phyloP scores from a whole-genome alignment of 1,284 basidiomycete species.

The Flammula alnicola region DNA sequence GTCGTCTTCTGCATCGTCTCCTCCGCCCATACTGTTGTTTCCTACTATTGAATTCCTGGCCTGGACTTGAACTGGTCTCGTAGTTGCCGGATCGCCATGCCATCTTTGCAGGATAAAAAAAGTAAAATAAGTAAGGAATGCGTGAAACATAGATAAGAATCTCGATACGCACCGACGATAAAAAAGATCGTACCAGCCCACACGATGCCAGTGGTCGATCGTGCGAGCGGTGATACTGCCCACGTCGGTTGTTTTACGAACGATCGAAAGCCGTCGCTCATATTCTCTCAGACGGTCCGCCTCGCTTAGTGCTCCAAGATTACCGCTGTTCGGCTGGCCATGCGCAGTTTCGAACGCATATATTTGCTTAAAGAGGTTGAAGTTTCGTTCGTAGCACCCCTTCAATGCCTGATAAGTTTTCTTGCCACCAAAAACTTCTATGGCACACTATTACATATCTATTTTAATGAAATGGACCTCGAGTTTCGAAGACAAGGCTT shows the following conservation, averaged over 20 bases:
- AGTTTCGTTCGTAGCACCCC: conserved; percentile 80
- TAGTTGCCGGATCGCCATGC: conserved; percentile 64
- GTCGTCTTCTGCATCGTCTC: conserved; percentile 53
- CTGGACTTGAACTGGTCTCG: conserved; percentile 41
- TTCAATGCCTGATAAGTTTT: conserved; percentile 81
- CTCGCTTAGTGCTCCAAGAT: conserved; percentile 49
- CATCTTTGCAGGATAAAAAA: conserved; percentile 43
- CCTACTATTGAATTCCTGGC: conserved; percentile 37
- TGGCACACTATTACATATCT: conserved; percentile 56
- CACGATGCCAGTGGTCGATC: conserved; percentile 75
- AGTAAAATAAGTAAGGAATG: conserved; percentile 3
- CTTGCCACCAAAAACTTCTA: conserved; percentile 68
- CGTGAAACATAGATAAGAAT: conserved; percentile 10
- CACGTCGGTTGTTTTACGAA: conserved; percentile 66
- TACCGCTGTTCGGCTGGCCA: conserved; percentile 33
- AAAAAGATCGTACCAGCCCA: conserved; percentile 75
- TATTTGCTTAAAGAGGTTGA: conserved; percentile 79
- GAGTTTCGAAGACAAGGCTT: conserved; percentile 24
- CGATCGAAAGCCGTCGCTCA: conserved; percentile 63
- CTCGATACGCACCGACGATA: conserved; percentile 51
- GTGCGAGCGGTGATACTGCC: conserved; percentile 71
- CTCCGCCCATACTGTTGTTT: conserved; percentile 32
- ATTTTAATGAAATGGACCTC: conserved; percentile 1
- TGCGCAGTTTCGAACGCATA: conserved; percentile 68
- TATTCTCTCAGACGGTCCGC: conserved; percentile 67